Evolutionary conservation across 208 protist genomes (phyloP).

Genomic region (Angomonas deanei): DNA sequence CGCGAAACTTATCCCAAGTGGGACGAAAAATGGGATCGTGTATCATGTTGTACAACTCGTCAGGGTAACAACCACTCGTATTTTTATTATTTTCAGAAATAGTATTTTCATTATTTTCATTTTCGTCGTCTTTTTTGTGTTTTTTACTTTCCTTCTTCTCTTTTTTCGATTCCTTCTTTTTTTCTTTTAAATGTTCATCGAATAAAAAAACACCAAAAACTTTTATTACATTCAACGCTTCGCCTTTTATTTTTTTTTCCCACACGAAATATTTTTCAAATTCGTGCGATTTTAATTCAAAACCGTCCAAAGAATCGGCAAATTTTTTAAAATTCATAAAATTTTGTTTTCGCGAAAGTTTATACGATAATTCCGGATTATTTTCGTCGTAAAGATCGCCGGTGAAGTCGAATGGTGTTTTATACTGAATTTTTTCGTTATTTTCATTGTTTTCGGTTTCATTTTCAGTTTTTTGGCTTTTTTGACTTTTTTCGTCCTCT

Average conservation of each 20-base stretch:
- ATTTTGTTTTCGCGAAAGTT: too few species aligned
- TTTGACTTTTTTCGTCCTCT: neutral
- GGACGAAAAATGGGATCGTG: constrained; percentile 79
- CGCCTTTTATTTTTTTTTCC: constrained; percentile 58
- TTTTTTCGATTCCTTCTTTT: constrained; percentile 1
- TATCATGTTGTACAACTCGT: constrained; percentile 74
- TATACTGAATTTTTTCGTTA: neutral
- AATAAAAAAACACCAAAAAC: constrained; percentile 73
- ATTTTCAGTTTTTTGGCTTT: neutral
- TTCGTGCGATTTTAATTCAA: constrained; percentile 42
- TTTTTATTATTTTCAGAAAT: neutral
- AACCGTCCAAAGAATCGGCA: constrained; percentile 75
- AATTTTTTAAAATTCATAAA: too few species aligned
- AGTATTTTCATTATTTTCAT: neutral
- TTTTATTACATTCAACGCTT: constrained; percentile 79
- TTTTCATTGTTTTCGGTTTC: neutral
- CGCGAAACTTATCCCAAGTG: constrained; percentile 68
- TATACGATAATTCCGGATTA: too few species aligned
- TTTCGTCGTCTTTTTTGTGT: neutral
- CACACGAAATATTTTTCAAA: constrained; percentile 53
- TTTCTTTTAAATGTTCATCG: neutral
- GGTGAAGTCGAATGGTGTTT: constrained; percentile 46
- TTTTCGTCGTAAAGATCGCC: constrained; percentile 11
- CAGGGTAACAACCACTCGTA: constrained; percentile 15
- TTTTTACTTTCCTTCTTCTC: constrained; percentile 1